Evolutionary conservation across 108 stramenopile genomes (phyloP).

Genomic region (Cyclotella kingstonii): DNA sequence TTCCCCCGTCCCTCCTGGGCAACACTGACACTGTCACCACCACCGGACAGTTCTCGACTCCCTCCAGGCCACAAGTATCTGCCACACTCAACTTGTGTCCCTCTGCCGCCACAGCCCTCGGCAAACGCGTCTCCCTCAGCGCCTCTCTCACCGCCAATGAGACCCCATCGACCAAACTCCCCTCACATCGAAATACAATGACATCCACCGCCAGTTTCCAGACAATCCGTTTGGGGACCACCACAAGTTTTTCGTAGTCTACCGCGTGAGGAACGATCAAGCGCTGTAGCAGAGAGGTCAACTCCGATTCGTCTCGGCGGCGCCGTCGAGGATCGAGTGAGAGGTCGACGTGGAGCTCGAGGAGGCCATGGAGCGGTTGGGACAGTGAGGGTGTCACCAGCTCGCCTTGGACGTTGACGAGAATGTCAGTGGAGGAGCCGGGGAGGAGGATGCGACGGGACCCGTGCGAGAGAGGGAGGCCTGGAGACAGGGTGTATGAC

Average conservation of each 20-base stretch:
- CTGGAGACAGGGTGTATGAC: slow-evolving; percentile 14
- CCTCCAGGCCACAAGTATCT: slow-evolving; percentile 48
- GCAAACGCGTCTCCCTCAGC: slow-evolving; percentile 49
- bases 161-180: slow-evolving; percentile 62
- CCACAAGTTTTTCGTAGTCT: slow-evolving; percentile 36
- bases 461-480: slow-evolving; percentile 65
- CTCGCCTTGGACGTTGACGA: slow-evolving; percentile 73
- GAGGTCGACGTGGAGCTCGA: slow-evolving; percentile 62
- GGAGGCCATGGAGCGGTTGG: slow-evolving; percentile 52
- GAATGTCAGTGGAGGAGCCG: slow-evolving; percentile 56
- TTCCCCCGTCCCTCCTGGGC: slow-evolving; percentile 4
- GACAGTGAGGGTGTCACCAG: slow-evolving; percentile 52
- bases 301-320: slow-evolving; percentile 24
- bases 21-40: slow-evolving; percentile 58
- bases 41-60: slow-evolving; percentile 52
- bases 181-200: slow-evolving; percentile 54
- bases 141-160: slow-evolving; percentile 60
- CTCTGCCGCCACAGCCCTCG: slow-evolving; percentile 29
- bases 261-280: slow-evolving; percentile 60
- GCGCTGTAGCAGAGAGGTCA: slow-evolving; percentile 49
- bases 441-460: slow-evolving; percentile 64
- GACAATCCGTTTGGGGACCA: slow-evolving; percentile 57
- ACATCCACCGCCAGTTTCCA: slow-evolving; percentile 69
- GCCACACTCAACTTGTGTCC: slow-evolving; percentile 48
- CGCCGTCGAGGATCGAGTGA: slow-evolving; percentile 14